Base-by-base conservation (phyloP, 78 protist genomes). In the Dictyostelium citrinum region DNA sequence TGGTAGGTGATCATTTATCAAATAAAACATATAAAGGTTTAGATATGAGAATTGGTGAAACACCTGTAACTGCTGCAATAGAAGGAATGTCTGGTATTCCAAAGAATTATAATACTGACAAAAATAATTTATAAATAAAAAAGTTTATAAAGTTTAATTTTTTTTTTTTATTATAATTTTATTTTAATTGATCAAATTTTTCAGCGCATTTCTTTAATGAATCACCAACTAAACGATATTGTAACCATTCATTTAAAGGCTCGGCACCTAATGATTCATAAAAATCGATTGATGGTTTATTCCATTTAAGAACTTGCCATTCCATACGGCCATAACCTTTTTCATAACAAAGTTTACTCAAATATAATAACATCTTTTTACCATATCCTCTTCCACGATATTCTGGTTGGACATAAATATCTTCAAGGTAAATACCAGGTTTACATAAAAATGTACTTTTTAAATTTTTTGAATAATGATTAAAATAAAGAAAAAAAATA, bases 31-130 rank as follows among this genome's bases (percentile, higher is more conserved):
- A 82, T 24, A 24, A 43, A 37, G 95, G 95, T 55, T 51, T 91
- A 20, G 90, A 91, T 27, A 84, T 82, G 67, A 70, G 49, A 43
- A 83, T 84, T 74, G 95, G 95, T 58, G 90, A 91, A 67, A 91
- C 95, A 4, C 90, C 76, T 3, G 90, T 91, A 2, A 45, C 67
- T 0, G 41, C 49, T 4, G 95, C 95, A 22, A 39, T 76, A 22
- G 37, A 24, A 9, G 95, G 95, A 22, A n/a, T 67, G 24, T 33
- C 79, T 14, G 95, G 95, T 76, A 51, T 91, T 7, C 95, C 95
- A 27, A 81, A 39, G 39, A 12, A 43, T 7, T 91, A 91, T 39
- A 35, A 58, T 5, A 77, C 20, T 31, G 92, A 86, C n/a, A 75
- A 43, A n/a, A 35, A 75, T 41, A 75, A 75, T 75, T 24, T 75